phyloP scores from a whole-genome alignment of 495 filamentous ascomycete species.

The Neurospora discreta region DNA sequence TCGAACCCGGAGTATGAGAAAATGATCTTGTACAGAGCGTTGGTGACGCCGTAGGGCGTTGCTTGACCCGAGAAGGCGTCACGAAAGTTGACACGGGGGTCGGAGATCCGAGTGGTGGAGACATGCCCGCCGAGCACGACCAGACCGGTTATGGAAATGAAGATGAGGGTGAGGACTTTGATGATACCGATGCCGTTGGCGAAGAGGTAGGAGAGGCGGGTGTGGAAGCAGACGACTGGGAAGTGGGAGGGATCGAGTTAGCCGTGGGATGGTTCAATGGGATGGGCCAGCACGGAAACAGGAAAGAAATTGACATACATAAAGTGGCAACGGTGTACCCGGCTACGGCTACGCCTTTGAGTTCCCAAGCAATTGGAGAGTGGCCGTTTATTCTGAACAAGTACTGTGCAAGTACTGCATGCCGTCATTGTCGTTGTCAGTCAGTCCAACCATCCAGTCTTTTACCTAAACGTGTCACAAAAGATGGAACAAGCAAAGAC shows the following conservation, averaged over 20 bases:
- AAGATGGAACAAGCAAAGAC: background rate
- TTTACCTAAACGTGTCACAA: background rate
- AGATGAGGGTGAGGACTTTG: constrained; percentile 46
- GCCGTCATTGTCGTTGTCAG: background rate
- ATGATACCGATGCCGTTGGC: constrained; percentile 45
- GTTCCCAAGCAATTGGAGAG: constrained; percentile 42
- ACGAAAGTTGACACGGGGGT: constrained; percentile 47
- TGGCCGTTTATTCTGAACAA: constrained; percentile 39
- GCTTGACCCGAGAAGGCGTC: constrained; percentile 44
- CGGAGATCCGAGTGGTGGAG: constrained; percentile 27
- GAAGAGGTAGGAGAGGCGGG: constrained; percentile 42
- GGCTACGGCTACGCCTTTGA: constrained; percentile 53
- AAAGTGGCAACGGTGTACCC: constrained; percentile 45
- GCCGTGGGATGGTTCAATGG: background rate
- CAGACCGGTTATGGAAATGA: constrained; percentile 48
- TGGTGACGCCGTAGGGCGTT: constrained; percentile 39
- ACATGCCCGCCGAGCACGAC: constrained; percentile 51
- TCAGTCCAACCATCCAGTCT: too few species aligned
- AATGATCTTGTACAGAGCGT: constrained; percentile 50
- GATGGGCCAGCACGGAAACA: background rate
- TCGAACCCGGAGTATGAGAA: constrained; percentile 52
- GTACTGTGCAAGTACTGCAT: constrained; percentile 39
- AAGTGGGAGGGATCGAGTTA: background rate
- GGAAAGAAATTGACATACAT: constrained; percentile 15
- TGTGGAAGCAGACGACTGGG: constrained; percentile 41